These are phyloP conservation scores for Cadophora malorum DNA, from an alignment of 2,329 filamentous ascomycete species.

Conservation along the genomic window DNA sequence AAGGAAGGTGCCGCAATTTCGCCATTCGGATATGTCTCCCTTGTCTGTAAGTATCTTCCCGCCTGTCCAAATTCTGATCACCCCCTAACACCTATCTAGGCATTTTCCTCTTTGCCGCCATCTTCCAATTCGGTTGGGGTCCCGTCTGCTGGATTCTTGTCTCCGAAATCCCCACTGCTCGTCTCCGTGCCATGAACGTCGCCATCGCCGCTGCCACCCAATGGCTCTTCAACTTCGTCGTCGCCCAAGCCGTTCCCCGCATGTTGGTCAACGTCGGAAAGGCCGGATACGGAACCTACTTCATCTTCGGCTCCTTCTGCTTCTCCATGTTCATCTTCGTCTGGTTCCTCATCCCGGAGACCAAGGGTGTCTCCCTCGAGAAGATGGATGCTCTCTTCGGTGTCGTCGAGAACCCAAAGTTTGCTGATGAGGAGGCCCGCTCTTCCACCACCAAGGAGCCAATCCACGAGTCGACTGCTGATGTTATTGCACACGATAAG, in stretches of 20 bases:
- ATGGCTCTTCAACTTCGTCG: conserved; percentile 78
- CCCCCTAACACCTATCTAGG: neutral
- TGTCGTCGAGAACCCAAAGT: conserved; percentile 4
- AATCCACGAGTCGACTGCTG: conserved; percentile 42
- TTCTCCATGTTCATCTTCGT: conserved; percentile 58
- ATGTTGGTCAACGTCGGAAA: conserved; percentile 65
- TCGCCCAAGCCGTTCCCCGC: conserved; percentile 69
- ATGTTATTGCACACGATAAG: conserved; percentile 33
- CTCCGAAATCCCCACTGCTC: conserved; percentile 71
- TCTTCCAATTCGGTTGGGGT: conserved; percentile 76
- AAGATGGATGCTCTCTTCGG: conserved; percentile 45
- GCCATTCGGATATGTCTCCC: conserved; percentile 71
- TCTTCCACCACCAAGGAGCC: conserved; percentile 1
- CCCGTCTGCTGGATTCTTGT: conserved; percentile 75
- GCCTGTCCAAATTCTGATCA: too few relatives aligned
- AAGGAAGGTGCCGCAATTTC: conserved; percentile 60
- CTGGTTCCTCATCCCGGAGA: conserved; percentile 62
- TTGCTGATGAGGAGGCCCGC: conserved; percentile 12
- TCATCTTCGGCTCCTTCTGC: conserved; percentile 72
- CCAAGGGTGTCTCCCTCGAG: conserved; percentile 68
- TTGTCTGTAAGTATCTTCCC: conserved; percentile 58
- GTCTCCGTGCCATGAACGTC: conserved; percentile 71
- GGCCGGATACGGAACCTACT: conserved; percentile 63
- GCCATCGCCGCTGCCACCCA: conserved; percentile 72
- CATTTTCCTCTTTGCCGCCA: conserved; percentile 75